Evolutionary conservation across 2,329 filamentous ascomycete species (phyloP).

Genomic region (Cylindrodendrum hubeiense): DNA sequence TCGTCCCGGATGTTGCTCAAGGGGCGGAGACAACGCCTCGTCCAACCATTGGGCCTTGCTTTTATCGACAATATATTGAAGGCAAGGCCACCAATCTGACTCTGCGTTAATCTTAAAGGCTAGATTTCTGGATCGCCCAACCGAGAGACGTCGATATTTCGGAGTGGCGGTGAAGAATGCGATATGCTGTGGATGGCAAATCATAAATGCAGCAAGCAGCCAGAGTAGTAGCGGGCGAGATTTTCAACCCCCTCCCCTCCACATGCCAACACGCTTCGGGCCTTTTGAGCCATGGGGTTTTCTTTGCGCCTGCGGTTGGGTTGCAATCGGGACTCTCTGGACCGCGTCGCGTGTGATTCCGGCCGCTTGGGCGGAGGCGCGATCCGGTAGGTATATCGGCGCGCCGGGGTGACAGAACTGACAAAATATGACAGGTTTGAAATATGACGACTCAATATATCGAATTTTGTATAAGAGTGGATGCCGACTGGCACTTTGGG

Average conservation of each 20-base stretch:
- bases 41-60: background rate
- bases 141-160: background rate
- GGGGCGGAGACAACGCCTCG: background rate
- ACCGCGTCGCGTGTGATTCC: constrained; percentile 3
- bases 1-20: background rate
- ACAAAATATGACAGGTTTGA: background rate
- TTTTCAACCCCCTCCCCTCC: constrained; percentile 13
- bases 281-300: background rate
- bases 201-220: background rate
- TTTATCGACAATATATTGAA: background rate
- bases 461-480: background rate
- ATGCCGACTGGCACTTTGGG: background rate
- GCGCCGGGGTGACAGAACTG: background rate
- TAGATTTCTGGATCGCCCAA: background rate
- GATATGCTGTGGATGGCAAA: background rate
- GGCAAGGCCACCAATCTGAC: background rate
- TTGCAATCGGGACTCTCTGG: background rate
- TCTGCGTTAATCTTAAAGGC: background rate
- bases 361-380: background rate
- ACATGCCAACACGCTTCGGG: background rate
- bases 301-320: background rate
- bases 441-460: background rate
- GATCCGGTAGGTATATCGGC: constrained; percentile 4
- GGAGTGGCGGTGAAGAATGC: constrained; percentile 10
- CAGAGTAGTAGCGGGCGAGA: background rate